These are phyloP conservation scores for Leptographium lundbergii DNA, from an alignment of 2,329 filamentous ascomycete species.

Conservation along the genomic window DNA sequence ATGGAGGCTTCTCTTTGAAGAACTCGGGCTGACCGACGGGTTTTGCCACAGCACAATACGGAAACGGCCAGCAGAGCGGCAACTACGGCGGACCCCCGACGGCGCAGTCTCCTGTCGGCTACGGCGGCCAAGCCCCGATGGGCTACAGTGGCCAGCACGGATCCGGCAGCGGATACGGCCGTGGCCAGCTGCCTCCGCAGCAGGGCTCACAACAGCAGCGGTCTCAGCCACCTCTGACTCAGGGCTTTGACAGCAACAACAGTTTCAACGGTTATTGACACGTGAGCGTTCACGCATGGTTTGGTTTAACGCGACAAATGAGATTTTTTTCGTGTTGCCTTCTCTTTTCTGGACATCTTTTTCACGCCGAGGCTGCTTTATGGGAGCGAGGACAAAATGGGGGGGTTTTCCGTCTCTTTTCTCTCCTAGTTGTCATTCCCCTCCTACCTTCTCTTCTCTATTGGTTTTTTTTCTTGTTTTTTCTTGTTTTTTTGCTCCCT, in stretches of 20 bases:
- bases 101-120: slow-evolving; percentile 47
- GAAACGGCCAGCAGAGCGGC: slow-evolving; percentile 48
- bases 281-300: slow-evolving; percentile 3
- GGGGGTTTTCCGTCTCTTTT: background rate
- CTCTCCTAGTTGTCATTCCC: background rate
- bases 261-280: slow-evolving; percentile 2
- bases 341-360: slow-evolving; percentile 1
- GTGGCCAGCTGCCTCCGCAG: background rate
- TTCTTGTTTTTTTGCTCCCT: background rate
- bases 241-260: slow-evolving; percentile 1
- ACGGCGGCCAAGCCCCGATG: slow-evolving; percentile 57
- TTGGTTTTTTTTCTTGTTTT: background rate
- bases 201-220: background rate
- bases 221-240: background rate
- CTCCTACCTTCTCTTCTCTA: background rate
- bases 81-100: slow-evolving; percentile 48
- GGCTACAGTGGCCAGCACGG: slow-evolving; percentile 60
- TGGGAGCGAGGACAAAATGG: background rate
- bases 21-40: background rate
- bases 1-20: slow-evolving; percentile 23
- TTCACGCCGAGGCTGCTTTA: background rate
- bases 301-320: slow-evolving; percentile 3
- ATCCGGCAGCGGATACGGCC: slow-evolving; percentile 45
- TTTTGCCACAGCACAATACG: slow-evolving; percentile 1
- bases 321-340: slow-evolving; percentile 1